Evolutionary conservation across 495 filamentous ascomycete genomes (phyloP).

Genomic region (Acidiella bohemica): DNA sequence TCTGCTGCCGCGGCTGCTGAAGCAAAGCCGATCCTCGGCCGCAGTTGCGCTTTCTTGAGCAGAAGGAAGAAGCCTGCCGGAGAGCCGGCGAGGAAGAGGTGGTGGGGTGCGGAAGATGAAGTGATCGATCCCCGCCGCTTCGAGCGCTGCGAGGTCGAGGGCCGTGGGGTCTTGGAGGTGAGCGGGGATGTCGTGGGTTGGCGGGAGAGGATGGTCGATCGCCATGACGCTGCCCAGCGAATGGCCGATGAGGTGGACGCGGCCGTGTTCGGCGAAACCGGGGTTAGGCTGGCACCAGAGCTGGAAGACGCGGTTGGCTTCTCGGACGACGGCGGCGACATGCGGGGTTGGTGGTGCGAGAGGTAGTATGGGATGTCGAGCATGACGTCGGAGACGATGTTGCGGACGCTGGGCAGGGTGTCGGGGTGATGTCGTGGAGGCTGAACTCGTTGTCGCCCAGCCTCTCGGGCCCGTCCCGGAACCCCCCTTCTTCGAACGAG

Average conservation of each 20-base stretch:
- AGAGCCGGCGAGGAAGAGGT: slow-evolving; percentile 83
- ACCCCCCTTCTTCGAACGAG: slow-evolving; percentile 64
- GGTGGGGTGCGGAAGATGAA: slow-evolving; percentile 87
- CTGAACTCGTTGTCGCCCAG: slow-evolving; percentile 51
- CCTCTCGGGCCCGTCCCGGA: slow-evolving; percentile 38
- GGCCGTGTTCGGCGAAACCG: slow-evolving; percentile 62
- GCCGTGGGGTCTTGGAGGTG: slow-evolving; percentile 38
- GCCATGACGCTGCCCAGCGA: slow-evolving; percentile 90
- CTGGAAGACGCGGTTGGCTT: slow-evolving; percentile 86
- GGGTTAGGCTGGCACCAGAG: slow-evolving; percentile 91
- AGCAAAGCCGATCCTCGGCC: slow-evolving; percentile 59
- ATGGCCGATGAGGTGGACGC: slow-evolving; percentile 85
- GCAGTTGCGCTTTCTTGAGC: slow-evolving; percentile 66
- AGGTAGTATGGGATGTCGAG: slow-evolving; percentile 95
- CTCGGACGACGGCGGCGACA: slow-evolving; percentile 78
- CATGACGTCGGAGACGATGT: slow-evolving; percentile 91
- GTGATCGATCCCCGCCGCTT: slow-evolving; percentile 36
- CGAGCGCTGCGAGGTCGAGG: slow-evolving; percentile 12
- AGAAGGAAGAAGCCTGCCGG: slow-evolving; percentile 88
- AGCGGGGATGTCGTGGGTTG: slow-evolving; percentile 53
- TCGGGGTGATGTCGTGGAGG: slow-evolving; percentile 83
- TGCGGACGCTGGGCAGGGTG: slow-evolving; percentile 78
- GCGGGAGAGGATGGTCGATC: slow-evolving; percentile 73
- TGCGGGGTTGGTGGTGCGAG: slow-evolving; percentile 86
- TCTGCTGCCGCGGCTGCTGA: slow-evolving; percentile 59